Percentiles rank a stretch among this genome's conserved stretches.
phyloP scores from a whole-genome alignment of 345 rosid genomes.

The Cardamine resedifolia region DNA sequence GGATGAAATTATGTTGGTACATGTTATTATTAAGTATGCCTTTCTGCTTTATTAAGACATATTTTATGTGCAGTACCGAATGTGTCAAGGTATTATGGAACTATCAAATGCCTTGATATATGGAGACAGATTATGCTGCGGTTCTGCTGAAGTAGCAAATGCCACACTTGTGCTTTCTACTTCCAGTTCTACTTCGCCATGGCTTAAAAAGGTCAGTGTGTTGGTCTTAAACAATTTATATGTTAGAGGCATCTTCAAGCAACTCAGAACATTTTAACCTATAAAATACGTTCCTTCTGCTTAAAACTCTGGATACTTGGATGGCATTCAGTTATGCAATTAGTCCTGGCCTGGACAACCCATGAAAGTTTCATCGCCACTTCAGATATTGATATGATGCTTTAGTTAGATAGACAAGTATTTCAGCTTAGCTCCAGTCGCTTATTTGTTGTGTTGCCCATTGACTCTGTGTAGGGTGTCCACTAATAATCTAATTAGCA shows the following conservation, averaged over 20 bases:
- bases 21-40: neutral
- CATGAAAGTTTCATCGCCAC: neutral
- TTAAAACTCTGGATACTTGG: conserved; percentile 6
- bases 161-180: conserved; percentile 59
- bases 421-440: neutral
- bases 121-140: conserved; percentile 83
- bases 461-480: neutral
- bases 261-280: neutral
- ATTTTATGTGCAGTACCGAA: conserved; percentile 72
- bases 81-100: conserved; percentile 93
- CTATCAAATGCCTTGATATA: conserved; percentile 90
- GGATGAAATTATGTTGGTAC: conserved; percentile 15
- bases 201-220: conserved; percentile 70
- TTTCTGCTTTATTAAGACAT: conserved; percentile 26
- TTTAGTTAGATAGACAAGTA: neutral
- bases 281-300: neutral
- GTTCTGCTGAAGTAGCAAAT: conserved; percentile 81
- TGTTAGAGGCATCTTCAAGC: conserved; percentile 17
- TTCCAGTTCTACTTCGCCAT: conserved; percentile 45
- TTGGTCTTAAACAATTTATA: conserved; percentile 1
- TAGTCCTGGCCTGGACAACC: too few relatives aligned
- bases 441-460: conserved; percentile 6
- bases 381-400: neutral
- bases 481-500: neutral
- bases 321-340: neutral